Evolutionary conservation across 1,139 yeast genomes (phyloP).

Genomic region (Geotrichum siamense): DNA sequence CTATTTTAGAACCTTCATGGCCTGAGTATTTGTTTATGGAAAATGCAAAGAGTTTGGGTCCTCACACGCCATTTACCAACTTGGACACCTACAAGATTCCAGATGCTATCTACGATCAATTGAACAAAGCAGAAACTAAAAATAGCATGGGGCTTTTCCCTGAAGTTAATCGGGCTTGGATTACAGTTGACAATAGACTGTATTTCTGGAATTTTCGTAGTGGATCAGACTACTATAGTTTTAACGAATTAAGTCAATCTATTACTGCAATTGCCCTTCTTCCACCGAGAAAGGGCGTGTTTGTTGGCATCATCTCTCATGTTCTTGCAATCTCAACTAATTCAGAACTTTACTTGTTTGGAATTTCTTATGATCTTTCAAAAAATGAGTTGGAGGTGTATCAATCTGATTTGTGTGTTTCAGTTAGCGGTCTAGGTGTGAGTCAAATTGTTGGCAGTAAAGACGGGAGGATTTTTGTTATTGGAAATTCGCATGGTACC

Average conservation of each 20-base stretch:
- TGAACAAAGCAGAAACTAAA: constrained; percentile 55
- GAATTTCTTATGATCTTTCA: constrained; percentile 52
- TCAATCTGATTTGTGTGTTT: constrained; percentile 76
- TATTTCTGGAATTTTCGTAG: constrained; percentile 75
- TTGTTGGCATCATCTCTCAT: constrained; percentile 68
- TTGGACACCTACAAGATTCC: constrained; percentile 67
- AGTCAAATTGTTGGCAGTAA: constrained; percentile 55
- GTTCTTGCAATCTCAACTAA: constrained; percentile 75
- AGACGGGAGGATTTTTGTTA: constrained; percentile 70
- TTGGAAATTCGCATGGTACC: constrained; percentile 68
- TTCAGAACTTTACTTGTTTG: constrained; percentile 67
- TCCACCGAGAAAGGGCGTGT: constrained; percentile 71
- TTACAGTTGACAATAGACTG: constrained; percentile 73
- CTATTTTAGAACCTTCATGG: constrained; percentile 26
- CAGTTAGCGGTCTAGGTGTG: constrained; percentile 71
- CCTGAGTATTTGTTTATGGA: constrained; percentile 26
- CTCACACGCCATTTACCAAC: constrained; percentile 72
- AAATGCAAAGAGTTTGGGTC: constrained; percentile 26
- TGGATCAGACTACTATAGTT: constrained; percentile 63
- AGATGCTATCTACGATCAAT: constrained; percentile 72
- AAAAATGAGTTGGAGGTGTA: constrained; percentile 51
- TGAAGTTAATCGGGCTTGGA: constrained; percentile 80
- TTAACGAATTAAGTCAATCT: constrained; percentile 75
- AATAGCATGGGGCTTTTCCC: constrained; percentile 82
- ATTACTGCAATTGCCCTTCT: constrained; percentile 71